Evolutionary conservation across 2,329 filamentous ascomycete genomes (phyloP).

Genomic region (Aspergillus quadrilineatus): DNA sequence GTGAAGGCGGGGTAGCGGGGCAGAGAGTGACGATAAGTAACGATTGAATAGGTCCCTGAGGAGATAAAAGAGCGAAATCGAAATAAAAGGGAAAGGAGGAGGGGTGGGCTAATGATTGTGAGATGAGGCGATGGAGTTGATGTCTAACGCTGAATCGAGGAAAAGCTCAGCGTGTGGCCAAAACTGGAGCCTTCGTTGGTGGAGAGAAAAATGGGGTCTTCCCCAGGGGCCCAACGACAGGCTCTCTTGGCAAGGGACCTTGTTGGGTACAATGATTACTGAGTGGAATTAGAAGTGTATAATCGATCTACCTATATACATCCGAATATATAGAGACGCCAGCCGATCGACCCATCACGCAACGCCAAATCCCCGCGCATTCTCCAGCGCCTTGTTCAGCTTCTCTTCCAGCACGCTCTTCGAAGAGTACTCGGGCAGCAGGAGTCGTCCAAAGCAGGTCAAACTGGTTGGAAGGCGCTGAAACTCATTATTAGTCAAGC

Average conservation of each 20-base stretch:
- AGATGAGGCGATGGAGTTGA: constrained; percentile 13
- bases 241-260: background rate
- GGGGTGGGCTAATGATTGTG: background rate
- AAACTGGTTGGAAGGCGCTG: constrained; percentile 74
- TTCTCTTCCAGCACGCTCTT: constrained; percentile 70
- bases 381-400: constrained; percentile 80
- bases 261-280: background rate
- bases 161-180: constrained; percentile 13
- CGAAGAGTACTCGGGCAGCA: constrained; percentile 78
- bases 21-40: constrained; percentile 10
- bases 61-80: background rate
- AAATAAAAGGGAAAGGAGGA: constrained; percentile 10
- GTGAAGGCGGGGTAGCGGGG: constrained; percentile 24
- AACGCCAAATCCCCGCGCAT: constrained; percentile 86
- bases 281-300: background rate
- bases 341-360: constrained; percentile 49
- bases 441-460: constrained; percentile 87
- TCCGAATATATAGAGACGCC: constrained; percentile 2
- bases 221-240: background rate
- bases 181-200: constrained; percentile 17
- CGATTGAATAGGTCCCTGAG: background rate
- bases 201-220: constrained; percentile 7
- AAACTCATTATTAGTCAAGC: background rate
- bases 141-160: background rate
- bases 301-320: constrained; percentile 6